A percentile compares a stretch with the other conserved stretches of the same genome.
Evolutionary conservation across 768 basidiomycete species (phyloP).

Genomic region (Boletus tomentosulus): DNA sequence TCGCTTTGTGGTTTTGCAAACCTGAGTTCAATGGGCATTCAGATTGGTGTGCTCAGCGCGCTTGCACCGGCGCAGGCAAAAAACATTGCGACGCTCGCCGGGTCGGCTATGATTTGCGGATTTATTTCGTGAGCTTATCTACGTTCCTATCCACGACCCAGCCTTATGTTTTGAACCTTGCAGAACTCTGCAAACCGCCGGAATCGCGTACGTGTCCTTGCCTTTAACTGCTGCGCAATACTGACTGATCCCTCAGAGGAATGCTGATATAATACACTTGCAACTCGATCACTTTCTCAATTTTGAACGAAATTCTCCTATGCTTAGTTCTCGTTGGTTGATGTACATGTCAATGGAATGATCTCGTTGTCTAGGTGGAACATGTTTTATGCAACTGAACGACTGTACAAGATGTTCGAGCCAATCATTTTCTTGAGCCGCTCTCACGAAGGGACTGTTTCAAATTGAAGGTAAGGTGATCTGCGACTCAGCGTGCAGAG

Average conservation of each 20-base stretch:
- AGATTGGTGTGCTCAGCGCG: slow-evolving; percentile 70
- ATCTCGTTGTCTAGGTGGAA: neutral
- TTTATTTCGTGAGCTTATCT: slow-evolving; percentile 46
- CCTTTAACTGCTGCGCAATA: neutral
- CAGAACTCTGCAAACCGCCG: slow-evolving; percentile 53
- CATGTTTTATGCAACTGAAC: neutral
- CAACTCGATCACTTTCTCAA: no score
- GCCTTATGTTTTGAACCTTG: neutral
- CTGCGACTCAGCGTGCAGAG: neutral
- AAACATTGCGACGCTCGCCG: slow-evolving; percentile 64
- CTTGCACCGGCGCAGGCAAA: slow-evolving; percentile 67
- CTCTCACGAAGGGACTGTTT: neutral
- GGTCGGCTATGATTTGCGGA: slow-evolving; percentile 67
- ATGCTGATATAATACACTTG: slow-evolving; percentile 39
- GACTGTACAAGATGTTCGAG: neutral
- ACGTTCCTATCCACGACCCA: neutral
- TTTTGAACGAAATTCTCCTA: neutral
- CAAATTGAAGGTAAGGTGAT: neutral
- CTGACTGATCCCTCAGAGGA: slow-evolving; percentile 35
- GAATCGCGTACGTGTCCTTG: slow-evolving; percentile 47
- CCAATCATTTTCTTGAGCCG: neutral
- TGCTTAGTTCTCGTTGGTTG: neutral
- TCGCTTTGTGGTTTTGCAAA: slow-evolving; percentile 92
- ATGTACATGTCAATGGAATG: neutral
- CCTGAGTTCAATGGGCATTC: slow-evolving; percentile 80